Base-by-base conservation (phyloP, 164 flowering plant genomes). In the Platanus orientalis region DNA sequence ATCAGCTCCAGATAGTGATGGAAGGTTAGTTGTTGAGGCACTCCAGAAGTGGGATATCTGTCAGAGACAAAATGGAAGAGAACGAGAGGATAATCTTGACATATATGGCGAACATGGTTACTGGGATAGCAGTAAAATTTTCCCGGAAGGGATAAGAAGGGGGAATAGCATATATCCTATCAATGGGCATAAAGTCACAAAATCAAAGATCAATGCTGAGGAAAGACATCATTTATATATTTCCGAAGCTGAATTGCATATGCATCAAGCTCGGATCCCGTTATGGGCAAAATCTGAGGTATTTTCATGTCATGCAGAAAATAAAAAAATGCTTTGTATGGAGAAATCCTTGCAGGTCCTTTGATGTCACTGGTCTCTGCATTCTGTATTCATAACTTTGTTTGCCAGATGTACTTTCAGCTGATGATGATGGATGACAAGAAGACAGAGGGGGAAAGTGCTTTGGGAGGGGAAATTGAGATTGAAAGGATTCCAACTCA, bases 261-360 rank as follows among this genome's bases (percentile, higher is more conserved):
- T 75, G 81, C 87, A 83, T 78, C 74, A 73, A 69, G 62, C 80
- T 32, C 71, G 34, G 16, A 45, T 53, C 23, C 89, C 85, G n/a
- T 58, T 85, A 52, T 89, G 96, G 96, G 77, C 78, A 23, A 86
- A 79, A 69, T 61, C 84, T 23, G 75, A 82, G 92, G 96, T 89
- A 83, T 58, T 34, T 72, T 20, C 32, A 17, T 7, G 29, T 40
- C 53, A 25, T 57, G 5, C 12, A 11, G 7, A 26, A 19, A 10
- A 13, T 6, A 20, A 36, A 14, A 39, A 28, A 20, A 29, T 58
- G 7, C 23, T 36, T 51, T 6, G 16, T 2, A 6, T 1, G n/a
- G n/a, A n/a, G n/a, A n/a, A n/a, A 16, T 47, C 7, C 6, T 53
- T 6, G 16, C 16, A 11, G n/a, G 13, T 20, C 21, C 40, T 39